Conservation (phyloP, 2,329 filamentous ascomycete genomes). For the Penicillium sp. region DNA sequence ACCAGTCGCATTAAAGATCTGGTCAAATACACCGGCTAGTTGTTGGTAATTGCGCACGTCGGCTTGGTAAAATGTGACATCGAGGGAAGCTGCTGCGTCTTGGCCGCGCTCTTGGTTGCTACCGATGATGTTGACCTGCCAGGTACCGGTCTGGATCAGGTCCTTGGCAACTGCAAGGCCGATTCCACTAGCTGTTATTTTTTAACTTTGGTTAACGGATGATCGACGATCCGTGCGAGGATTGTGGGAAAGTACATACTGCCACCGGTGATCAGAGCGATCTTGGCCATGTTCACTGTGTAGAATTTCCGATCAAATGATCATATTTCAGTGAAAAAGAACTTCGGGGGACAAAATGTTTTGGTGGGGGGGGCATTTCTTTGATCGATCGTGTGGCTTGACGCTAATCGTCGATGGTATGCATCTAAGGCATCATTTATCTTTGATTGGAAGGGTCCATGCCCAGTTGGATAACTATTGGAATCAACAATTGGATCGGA, state of each 20-base stretch:
- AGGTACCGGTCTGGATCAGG: constrained; percentile 36
- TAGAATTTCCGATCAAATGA: neutral
- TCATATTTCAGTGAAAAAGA: neutral
- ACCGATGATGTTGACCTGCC: constrained; percentile 44
- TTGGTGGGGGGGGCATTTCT: neutral
- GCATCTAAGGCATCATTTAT: neutral
- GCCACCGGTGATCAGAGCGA: constrained; percentile 14
- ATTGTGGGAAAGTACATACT: neutral
- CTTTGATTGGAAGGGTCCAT: neutral
- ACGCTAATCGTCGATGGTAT: neutral
- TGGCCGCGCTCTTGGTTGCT: constrained; percentile 36
- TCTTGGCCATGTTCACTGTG: neutral
- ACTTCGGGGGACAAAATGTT: neutral
- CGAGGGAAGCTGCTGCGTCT: constrained; percentile 26
- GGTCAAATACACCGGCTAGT: constrained; percentile 37
- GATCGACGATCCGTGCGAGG: neutral
- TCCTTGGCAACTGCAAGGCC: constrained; percentile 44
- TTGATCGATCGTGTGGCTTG: neutral
- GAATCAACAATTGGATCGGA: neutral
- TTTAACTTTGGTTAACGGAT: neutral
- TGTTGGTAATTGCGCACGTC: constrained; percentile 39
- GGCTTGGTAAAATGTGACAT: constrained; percentile 40
- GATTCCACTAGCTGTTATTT: constrained; percentile 41
- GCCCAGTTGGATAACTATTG: neutral
- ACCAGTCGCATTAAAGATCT: constrained; percentile 34